Percentiles rank a stretch among this genome's conserved stretches.
These are phyloP conservation scores for Cystofilobasidium macerans DNA, from an alignment of 768 basidiomycete genomes.

Conservation along the genomic window DNA sequence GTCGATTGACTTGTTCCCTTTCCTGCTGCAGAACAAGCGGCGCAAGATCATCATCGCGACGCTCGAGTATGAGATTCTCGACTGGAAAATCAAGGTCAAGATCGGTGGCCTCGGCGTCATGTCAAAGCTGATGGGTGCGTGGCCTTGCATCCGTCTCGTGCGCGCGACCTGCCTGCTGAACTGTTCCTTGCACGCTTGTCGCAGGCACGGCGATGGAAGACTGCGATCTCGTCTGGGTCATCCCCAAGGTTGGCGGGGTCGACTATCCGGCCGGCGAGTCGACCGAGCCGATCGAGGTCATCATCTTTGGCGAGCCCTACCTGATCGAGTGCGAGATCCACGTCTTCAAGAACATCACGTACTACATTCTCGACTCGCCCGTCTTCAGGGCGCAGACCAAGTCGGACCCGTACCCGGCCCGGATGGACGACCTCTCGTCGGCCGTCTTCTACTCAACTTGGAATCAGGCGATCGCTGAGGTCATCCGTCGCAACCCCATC, in stretches of 20 bases:
- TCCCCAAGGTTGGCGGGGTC: slow-evolving; percentile 88
- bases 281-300: slow-evolving; percentile 85
- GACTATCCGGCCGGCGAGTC: slow-evolving; percentile 87
- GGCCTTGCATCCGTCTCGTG: neutral
- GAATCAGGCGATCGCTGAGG: slow-evolving; percentile 92
- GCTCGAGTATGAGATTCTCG: slow-evolving; percentile 63
- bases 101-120: slow-evolving; percentile 96
- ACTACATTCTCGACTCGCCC: slow-evolving; percentile 82
- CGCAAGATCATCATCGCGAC: slow-evolving; percentile 67
- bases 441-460: slow-evolving; percentile 97
- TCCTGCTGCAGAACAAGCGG: slow-evolving; percentile 50
- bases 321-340: slow-evolving; percentile 92
- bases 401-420: slow-evolving; percentile 79
- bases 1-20: neutral
- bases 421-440: slow-evolving; percentile 92
- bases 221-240: slow-evolving; percentile 70
- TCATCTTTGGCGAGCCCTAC: slow-evolving; percentile 92
- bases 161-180: neutral
- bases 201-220: slow-evolving; percentile 22
- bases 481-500: slow-evolving; percentile 70
- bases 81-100: slow-evolving; percentile 76
- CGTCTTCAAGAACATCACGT: slow-evolving; percentile 62
- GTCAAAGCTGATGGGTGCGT: slow-evolving; percentile 90
- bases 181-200: neutral
- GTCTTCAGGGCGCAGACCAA: slow-evolving; percentile 98